A percentile compares a stretch with the other conserved stretches of the same genome.
phyloP scores from a whole-genome alignment of 306 rosid species.

The Gynostemma pentaphyllum region DNA sequence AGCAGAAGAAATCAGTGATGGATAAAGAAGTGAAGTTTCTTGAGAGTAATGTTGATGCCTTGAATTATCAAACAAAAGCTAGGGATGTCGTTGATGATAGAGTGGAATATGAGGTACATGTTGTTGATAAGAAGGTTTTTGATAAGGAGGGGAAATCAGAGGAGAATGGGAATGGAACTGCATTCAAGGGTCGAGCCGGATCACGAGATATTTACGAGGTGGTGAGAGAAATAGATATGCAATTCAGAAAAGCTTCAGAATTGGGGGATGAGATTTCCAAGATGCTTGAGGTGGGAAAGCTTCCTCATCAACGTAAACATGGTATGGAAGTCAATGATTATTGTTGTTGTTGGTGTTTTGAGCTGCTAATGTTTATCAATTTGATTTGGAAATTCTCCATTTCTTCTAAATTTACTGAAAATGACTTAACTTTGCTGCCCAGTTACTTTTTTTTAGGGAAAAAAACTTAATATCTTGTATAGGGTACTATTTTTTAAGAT shows the following conservation, averaged over 20 bases:
- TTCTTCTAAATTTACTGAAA: background rate
- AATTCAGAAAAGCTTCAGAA: constrained; percentile 69
- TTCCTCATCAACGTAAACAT: constrained; percentile 48
- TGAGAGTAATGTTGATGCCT: constrained; percentile 9
- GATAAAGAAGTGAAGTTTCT: constrained; percentile 10
- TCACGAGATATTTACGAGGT: constrained; percentile 46
- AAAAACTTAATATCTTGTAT: background rate
- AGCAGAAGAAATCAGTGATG: constrained; percentile 14
- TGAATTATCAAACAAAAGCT: constrained; percentile 31
- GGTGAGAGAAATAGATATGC: constrained; percentile 55
- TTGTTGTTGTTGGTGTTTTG: background rate
- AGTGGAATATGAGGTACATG: constrained; percentile 41
- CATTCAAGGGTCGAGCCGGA: constrained; percentile 33
- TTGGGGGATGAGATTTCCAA: constrained; percentile 50
- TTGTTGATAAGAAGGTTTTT: constrained; percentile 56
- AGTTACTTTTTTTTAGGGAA: background rate
- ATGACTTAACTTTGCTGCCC: background rate
- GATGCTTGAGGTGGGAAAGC: constrained; percentile 75
- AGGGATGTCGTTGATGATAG: constrained; percentile 24
- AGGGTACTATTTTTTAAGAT: constrained; percentile 52
- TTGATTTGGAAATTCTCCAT: no score
- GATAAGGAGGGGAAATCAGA: constrained; percentile 37
- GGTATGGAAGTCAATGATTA: no score
- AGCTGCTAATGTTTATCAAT: no score
- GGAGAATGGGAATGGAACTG: constrained; percentile 26